Base-by-base conservation (phyloP, 2,329 filamentous ascomycete genomes). In the Didymella pinodella region DNA sequence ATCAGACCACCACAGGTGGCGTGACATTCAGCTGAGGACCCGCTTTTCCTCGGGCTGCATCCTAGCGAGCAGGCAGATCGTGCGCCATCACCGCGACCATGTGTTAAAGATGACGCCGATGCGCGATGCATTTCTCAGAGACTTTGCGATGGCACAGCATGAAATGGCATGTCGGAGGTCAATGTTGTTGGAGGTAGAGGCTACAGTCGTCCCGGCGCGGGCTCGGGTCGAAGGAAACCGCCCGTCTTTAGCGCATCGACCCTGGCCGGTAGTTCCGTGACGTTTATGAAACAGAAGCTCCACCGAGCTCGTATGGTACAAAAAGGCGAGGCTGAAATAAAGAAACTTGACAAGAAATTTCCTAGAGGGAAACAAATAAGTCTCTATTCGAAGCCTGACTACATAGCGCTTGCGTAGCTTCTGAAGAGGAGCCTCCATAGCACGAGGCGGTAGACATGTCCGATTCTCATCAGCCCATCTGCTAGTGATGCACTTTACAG, bases 1-100 rank as follows among this genome's bases (percentile, higher is more conserved):
- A 72, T 75, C 73, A 75, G 67, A 66, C 73, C 73, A 75, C 71
- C 62, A 55, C n/a, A 40, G 57, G 70, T 75, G 73, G 73, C 71
- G 72, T 75, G 73, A 75, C 59, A 68, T 71, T 67, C 65, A 34
- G 58, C 41, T 47, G 54, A 49, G 44, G 29, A 56, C 54, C 62
- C 64, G 57, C 57, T 54, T 58, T 57, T 32, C 61, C 41, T 52
- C 55, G 56, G 38, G 45, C 52, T 54, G 41, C 56, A 41, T 54
- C 57, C 48, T 51, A 45, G 58, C 43, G 26, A 38, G 22, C 43
- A 36, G 50, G 47, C 47, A 45, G 40, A 44, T 29, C 29, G 20
- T 52, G 36, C 28, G 26, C 58, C 45, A 48, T 54, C 47, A 38
- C 38, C 40, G 41, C 49, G 44, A 41, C 40, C 53, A 34, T 31